Percentiles rank a stretch among this genome's conserved stretches.
Conservation (phyloP, 2,329 filamentous ascomycete genomes). For the Pseudogymnoascus sp. region DNA sequence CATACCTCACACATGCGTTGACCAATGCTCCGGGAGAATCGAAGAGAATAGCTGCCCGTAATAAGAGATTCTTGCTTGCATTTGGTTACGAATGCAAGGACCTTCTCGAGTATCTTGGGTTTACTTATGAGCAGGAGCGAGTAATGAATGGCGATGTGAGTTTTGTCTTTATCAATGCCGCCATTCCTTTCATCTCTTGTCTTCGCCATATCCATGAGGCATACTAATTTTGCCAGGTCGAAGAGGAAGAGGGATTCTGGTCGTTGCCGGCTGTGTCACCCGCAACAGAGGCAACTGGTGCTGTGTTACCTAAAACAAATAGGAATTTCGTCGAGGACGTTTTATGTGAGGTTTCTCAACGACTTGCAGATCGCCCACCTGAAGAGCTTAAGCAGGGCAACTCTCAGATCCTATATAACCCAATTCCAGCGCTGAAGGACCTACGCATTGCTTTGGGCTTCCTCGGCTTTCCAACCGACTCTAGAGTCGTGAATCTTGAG, state of each 20-base stretch:
- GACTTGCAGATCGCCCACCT: conserved; percentile 14
- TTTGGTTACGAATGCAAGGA: conserved; percentile 54
- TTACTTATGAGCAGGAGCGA: conserved; percentile 33
- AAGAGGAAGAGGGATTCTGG: conserved; percentile 26
- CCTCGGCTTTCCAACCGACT: conserved; percentile 22
- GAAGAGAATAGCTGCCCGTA: conserved; percentile 47
- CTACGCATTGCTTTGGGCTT: conserved; percentile 24
- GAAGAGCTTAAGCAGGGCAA: conserved; percentile 12
- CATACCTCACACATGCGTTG: conserved; percentile 49
- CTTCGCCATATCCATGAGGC: not conserved
- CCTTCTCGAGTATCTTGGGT: conserved; percentile 50
- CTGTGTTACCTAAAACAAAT: conserved; percentile 16
- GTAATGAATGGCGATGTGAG: conserved; percentile 30
- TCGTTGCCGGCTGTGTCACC: conserved; percentile 18
- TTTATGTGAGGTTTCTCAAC: conserved; percentile 45
- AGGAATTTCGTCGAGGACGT: conserved; percentile 46
- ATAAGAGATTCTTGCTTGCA: conserved; percentile 55
- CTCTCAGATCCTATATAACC: conserved; percentile 10
- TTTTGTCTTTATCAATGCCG: conserved; percentile 10
- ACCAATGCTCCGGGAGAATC: conserved; percentile 40
- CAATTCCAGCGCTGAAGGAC: conserved; percentile 18
- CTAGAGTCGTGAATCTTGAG: conserved; percentile 21
- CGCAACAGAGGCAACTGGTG: not conserved
- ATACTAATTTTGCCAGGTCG: conserved; percentile 12
- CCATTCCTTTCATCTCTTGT: not conserved